Conservation (phyloP, 805 yeast genomes). For the Cyberlindnera mrakii region DNA sequence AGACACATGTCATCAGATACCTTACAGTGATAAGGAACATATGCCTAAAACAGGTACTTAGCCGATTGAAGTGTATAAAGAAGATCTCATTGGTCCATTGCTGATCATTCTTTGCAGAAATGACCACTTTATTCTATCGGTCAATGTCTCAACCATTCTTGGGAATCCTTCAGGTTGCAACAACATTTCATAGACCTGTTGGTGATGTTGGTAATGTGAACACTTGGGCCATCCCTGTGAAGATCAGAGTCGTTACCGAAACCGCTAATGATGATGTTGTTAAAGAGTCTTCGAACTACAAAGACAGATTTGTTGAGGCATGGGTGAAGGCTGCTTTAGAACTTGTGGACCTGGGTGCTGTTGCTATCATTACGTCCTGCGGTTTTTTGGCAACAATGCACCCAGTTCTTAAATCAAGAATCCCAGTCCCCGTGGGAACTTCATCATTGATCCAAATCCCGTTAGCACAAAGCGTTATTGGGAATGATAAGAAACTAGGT, state of each 20-base stretch:
- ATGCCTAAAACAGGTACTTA: too few species aligned
- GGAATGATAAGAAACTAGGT: conserved; percentile 22
- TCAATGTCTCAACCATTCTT: conserved; percentile 9
- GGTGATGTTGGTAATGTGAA: conserved; percentile 13
- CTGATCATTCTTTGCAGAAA: too few species aligned
- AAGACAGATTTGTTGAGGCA: conserved; percentile 22
- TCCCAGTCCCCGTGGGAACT: conserved; percentile 30
- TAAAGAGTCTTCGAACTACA: conserved; percentile 12
- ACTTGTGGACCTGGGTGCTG: conserved; percentile 26
- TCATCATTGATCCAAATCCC: conserved; percentile 29
- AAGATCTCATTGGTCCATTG: too few species aligned
- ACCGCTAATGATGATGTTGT: conserved; percentile 9
- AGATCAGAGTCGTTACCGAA: conserved; percentile 10
- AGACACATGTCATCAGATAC: too few species aligned
- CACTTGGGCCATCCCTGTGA: conserved; percentile 15
- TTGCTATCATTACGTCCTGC: conserved; percentile 30
- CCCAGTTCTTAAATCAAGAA: conserved; percentile 18
- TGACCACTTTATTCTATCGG: too few species aligned
- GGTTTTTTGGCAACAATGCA: conserved; percentile 31
- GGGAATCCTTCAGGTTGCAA: conserved; percentile 12
- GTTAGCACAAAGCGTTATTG: conserved; percentile 19
- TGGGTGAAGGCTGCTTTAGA: conserved; percentile 25
- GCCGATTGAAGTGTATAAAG: too few species aligned
- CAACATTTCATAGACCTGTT: conserved; percentile 13
- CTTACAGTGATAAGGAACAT: too few species aligned